These are phyloP conservation scores for Populus hybrid DNA, from an alignment of 441 rosid genomes.

Conservation along the genomic window DNA sequence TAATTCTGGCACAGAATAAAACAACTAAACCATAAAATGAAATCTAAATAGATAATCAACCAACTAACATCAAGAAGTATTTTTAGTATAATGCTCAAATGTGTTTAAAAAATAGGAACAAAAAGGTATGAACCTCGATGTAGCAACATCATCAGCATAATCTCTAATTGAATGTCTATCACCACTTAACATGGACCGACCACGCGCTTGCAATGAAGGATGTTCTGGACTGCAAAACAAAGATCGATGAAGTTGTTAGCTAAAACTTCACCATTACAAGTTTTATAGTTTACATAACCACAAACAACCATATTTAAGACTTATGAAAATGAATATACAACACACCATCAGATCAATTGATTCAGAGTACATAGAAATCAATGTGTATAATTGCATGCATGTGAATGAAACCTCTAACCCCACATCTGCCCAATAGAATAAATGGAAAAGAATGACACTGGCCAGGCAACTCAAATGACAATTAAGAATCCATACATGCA, in stretches of 20 bases:
- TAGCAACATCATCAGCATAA: constrained; percentile 56
- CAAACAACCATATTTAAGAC: not conserved
- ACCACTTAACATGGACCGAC: constrained; percentile 89
- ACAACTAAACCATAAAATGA: not conserved
- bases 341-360: not conserved
- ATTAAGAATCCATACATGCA: not conserved
- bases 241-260: constrained; percentile 16
- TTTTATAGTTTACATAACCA: not conserved
- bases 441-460: not conserved
- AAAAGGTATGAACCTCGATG: constrained; percentile 65
- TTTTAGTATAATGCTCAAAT: not conserved
- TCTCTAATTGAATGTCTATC: constrained; percentile 67
- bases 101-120: constrained; percentile 10
- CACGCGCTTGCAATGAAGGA: constrained; percentile 85
- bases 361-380: not conserved
- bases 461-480: not conserved
- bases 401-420: not conserved
- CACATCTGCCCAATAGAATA: not conserved
- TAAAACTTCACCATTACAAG: not conserved
- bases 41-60: not conserved
- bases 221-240: constrained; percentile 87
- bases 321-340: not conserved
- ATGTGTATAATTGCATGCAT: not conserved
- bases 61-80: not conserved
- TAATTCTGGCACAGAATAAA: not conserved